These are phyloP conservation scores for Leptodermis oblonga DNA, from an alignment of 257 asterid species.

Conservation along the genomic window DNA sequence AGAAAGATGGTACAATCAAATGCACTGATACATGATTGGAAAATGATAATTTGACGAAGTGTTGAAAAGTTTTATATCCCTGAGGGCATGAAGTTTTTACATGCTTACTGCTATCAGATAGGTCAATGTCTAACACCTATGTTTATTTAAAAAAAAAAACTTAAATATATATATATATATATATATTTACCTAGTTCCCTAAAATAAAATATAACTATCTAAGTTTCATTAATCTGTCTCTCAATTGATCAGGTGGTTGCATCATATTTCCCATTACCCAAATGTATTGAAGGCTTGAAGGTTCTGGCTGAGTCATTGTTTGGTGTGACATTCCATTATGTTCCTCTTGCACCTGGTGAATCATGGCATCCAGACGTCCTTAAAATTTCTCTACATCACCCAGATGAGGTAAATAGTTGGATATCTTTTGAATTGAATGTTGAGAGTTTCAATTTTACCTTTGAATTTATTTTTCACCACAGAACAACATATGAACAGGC, in stretches of 20 bases:
- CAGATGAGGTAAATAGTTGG: conserved; percentile 64
- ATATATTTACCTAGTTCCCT: background rate
- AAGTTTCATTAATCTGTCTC: conserved; percentile 4
- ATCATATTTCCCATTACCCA: conserved; percentile 69
- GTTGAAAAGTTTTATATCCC: background rate
- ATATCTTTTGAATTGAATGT: background rate
- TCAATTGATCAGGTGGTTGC: conserved; percentile 53
- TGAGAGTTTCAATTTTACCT: background rate
- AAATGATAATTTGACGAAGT: background rate
- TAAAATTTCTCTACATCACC: conserved; percentile 74
- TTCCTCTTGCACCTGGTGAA: conserved; percentile 85
- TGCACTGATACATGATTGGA: background rate
- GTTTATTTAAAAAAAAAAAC: background rate
- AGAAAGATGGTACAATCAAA: background rate
- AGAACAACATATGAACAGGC: background rate
- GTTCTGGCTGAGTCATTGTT: conserved; percentile 78
- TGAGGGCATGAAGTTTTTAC: background rate
- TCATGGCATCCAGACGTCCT: conserved; percentile 99
- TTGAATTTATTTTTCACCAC: background rate
- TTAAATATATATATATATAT: background rate
- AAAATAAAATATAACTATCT: background rate
- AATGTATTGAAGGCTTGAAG: conserved; percentile 86
- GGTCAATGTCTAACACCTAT: background rate
- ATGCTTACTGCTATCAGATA: background rate
- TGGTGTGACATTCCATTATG: conserved; percentile 55